Evolutionary conservation across 2,329 filamentous ascomycete species (phyloP).

Genomic region (Dothideomycetes sp.): DNA sequence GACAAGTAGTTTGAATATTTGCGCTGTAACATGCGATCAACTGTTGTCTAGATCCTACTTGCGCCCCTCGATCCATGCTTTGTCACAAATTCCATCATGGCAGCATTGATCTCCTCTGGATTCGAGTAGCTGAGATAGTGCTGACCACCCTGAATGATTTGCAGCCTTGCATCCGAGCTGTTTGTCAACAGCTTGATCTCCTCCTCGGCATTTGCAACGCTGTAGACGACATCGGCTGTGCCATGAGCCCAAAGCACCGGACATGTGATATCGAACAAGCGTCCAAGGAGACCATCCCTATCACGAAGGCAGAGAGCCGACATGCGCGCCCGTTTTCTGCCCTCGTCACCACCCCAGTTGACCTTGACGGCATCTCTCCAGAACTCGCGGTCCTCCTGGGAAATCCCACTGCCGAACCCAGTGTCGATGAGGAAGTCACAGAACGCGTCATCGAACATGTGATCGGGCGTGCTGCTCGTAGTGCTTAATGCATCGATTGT

Average conservation of each 20-base stretch:
- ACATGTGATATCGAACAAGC: conserved; percentile 37
- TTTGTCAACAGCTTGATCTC: conserved; percentile 39
- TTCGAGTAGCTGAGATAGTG: conserved; percentile 40
- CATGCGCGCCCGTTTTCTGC: conserved; percentile 35
- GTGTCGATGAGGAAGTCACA: conserved; percentile 35
- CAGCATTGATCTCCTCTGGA: conserved; percentile 32
- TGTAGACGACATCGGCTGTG: conserved; percentile 30
- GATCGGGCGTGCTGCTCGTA: conserved; percentile 27
- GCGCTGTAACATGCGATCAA: too few species aligned
- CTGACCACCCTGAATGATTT: conserved; percentile 34
- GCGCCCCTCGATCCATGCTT: conserved; percentile 16
- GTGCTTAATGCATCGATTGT: conserved; percentile 31
- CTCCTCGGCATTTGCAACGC: conserved; percentile 30
- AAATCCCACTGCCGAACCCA: conserved; percentile 33
- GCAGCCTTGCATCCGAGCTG: conserved; percentile 30
- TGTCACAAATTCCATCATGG: conserved; percentile 21
- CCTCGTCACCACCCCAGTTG: conserved; percentile 40
- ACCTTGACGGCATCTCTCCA: conserved; percentile 34
- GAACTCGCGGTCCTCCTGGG: conserved; percentile 26
- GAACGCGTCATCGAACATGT: conserved; percentile 30
- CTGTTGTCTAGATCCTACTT: too few species aligned
- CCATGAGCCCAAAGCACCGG: conserved; percentile 42
- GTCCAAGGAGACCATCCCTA: conserved; percentile 35
- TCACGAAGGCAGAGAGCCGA: conserved; percentile 38
- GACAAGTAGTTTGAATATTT: too few species aligned